Conservation (phyloP, 257 asterid genomes). For the Solanum chmielewskii region DNA sequence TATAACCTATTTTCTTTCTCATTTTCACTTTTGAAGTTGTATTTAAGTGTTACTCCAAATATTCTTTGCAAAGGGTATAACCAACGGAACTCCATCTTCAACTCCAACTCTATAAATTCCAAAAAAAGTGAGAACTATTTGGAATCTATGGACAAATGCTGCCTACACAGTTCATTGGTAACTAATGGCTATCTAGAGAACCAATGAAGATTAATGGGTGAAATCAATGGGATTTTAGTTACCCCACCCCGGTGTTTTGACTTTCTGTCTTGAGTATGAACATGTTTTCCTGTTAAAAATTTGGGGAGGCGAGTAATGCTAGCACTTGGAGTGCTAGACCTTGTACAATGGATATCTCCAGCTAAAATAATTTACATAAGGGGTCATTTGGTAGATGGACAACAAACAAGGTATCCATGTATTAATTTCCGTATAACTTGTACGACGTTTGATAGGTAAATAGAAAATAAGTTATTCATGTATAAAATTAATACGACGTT, state of each 20-base stretch:
- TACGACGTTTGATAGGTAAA: neutral
- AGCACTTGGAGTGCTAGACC: neutral
- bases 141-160: neutral
- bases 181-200: neutral
- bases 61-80: neutral
- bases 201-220: neutral
- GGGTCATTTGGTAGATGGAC: too few relatives aligned
- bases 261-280: neutral
- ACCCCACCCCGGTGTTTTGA: neutral
- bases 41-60: neutral
- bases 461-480: neutral
- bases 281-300: neutral
- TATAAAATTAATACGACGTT: neutral
- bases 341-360: neutral
- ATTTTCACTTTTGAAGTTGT: neutral
- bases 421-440: neutral
- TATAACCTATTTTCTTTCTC: neutral
- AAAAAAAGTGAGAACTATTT: neutral
- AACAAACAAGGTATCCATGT: neutral
- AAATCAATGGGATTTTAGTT: neutral
- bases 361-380: neutral
- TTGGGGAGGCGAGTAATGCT: neutral
- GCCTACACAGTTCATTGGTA: neutral
- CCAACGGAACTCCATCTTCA: neutral
- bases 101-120: neutral